These are phyloP conservation scores for Cadophora gregata DNA, from an alignment of 2,329 filamentous ascomycete species.

Conservation along the genomic window DNA sequence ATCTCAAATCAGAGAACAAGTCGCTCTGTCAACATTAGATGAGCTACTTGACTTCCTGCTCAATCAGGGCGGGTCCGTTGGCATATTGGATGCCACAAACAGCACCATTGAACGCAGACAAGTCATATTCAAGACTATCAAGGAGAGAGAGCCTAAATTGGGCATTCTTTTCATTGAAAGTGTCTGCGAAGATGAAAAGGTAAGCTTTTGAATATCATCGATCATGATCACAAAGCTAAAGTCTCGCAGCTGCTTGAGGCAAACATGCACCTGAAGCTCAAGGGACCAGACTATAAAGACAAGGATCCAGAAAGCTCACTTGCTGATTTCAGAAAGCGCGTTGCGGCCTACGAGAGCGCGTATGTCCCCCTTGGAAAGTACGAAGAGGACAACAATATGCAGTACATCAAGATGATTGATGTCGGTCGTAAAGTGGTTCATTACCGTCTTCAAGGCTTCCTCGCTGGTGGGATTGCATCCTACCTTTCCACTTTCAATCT, in stretches of 20 bases:
- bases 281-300: slow-evolving; percentile 92
- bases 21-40: slow-evolving; percentile 89
- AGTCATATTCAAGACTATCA: slow-evolving; percentile 82
- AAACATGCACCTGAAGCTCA: slow-evolving; percentile 96
- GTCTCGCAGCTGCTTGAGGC: slow-evolving; percentile 73
- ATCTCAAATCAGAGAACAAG: slow-evolving; percentile 84
- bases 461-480: slow-evolving; percentile 89
- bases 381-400: slow-evolving; percentile 88
- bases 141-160: slow-evolving; percentile 80
- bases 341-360: slow-evolving; percentile 90
- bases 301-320: slow-evolving; percentile 88
- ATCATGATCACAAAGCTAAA: slow-evolving; percentile 20
- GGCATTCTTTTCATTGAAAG: slow-evolving; percentile 96
- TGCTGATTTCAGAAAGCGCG: slow-evolving; percentile 89
- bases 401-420: slow-evolving; percentile 96
- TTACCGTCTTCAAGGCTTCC: slow-evolving; percentile 87
- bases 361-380: slow-evolving; percentile 91
- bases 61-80: slow-evolving; percentile 81
- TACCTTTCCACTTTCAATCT: slow-evolving; percentile 98
- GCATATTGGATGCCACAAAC: slow-evolving; percentile 97
- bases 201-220: slow-evolving; percentile 40
- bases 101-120: slow-evolving; percentile 88
- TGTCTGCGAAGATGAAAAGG: slow-evolving; percentile 81
- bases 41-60: slow-evolving; percentile 92
- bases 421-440: slow-evolving; percentile 94